Evolutionary conservation across 2,329 filamentous ascomycete genomes (phyloP), one percentile per base, ranked within the genome.

Genomic region (Diplodia corticola): DNA sequence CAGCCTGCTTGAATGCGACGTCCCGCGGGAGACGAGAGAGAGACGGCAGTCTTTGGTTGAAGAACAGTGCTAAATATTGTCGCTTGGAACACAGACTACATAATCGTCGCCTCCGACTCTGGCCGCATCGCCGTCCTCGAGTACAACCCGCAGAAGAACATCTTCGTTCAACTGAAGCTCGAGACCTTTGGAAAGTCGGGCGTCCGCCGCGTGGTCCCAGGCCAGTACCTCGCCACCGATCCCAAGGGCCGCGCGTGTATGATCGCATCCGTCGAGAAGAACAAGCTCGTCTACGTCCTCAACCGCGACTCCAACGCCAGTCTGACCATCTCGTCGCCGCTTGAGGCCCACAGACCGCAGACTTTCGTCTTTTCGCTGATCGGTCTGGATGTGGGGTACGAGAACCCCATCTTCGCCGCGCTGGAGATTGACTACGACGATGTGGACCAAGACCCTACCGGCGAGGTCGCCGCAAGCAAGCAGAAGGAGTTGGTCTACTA

Each of bases 101-200:
- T 99, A 73, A 95, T 98, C 73, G 87, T 99, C 71, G 91, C 92
- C 64, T 96, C 93, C 57, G 95, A 99, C 81, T 98, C 95, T 30
- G 95, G 95, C 70, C 91, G 95, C 57, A 94, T 99, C 73, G 90
- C 94, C 26, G 93, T 98, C 72, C 85, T 98, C 76, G 94, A 97
- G 80, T 99, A 97, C 78, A 81, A 94, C 40, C 89, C 91, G 15
- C 86, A 91, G 20, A 89, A 93, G 77, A 97, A 97, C 77, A 88
- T 88, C 57, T 97, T 99, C 79, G 89, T 89, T 72, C 89, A 92
- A 54, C 86, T 98, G 70, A 95, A 98, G 74, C 86, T 97, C 66
- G 96, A 99, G 82, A 99, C 96, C 0, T 99, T 96, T 77, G 95
- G 95, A 71, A 99, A 99, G 80, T 98, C 95, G 7, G 96, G 95